A percentile compares a stretch with the other conserved stretches of the same genome.
These are phyloP conservation scores for Solanum phureja DNA, from an alignment of 257 asterid species.

Conservation along the genomic window DNA sequence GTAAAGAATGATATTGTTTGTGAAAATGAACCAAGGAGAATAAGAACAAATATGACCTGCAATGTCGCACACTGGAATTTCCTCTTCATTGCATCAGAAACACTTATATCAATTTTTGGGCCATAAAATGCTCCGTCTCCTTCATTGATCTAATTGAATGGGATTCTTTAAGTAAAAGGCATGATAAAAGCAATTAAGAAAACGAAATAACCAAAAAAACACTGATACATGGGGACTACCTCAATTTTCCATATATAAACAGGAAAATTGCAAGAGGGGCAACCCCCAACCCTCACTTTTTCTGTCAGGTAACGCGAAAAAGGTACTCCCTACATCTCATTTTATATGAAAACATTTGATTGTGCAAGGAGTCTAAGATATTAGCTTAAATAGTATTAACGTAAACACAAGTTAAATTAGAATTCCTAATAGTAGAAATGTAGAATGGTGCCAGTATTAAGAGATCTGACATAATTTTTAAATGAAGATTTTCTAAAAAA, in stretches of 20 bases:
- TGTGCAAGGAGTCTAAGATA: not conserved
- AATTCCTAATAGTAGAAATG: not conserved
- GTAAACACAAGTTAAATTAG: not conserved
- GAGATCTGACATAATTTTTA: not conserved
- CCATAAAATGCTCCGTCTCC: constrained; percentile 98
- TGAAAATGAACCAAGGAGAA: not conserved
- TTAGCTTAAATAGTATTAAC: not conserved
- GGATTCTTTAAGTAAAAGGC: constrained; percentile 11
- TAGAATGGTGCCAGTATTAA: not conserved
- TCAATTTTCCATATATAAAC: not conserved
- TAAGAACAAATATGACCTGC: constrained; percentile 49
- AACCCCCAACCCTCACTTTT: not conserved
- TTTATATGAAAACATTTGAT: not conserved
- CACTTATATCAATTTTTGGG: constrained; percentile 75
- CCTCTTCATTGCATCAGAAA: constrained; percentile 92
- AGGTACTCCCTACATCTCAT: not conserved
- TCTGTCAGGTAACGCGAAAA: not conserved
- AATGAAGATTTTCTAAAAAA: not conserved
- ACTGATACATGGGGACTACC: not conserved
- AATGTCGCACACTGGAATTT: constrained; percentile 93
- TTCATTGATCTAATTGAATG: constrained; percentile 56
- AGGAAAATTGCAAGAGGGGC: not conserved
- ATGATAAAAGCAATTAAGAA: constrained; percentile 3
- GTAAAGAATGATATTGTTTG: not conserved
- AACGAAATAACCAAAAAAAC: not conserved